Percentiles rank a stretch among this genome's conserved stretches.
phyloP scores from a whole-genome alignment of 2,329 filamentous ascomycete genomes.

The Penicillium nordicum region DNA sequence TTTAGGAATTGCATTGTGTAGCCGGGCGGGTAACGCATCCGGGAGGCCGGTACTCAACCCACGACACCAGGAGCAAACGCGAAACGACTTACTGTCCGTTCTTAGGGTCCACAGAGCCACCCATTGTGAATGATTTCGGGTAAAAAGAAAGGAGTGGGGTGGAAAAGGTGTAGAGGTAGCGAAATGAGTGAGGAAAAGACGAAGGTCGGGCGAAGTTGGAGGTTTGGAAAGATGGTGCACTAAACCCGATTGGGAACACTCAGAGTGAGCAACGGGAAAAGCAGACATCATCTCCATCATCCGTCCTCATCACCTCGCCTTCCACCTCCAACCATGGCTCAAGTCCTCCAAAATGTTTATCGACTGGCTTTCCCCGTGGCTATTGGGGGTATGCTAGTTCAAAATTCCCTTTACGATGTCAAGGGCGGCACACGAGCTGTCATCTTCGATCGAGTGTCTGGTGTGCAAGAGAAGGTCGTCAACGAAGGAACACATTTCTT shows the following conservation, averaged over 20 bases:
- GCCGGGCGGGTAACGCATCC: slow-evolving; percentile 20
- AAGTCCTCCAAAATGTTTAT: slow-evolving; percentile 36
- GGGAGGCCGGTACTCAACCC: slow-evolving; percentile 10
- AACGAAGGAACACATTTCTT: slow-evolving; percentile 98
- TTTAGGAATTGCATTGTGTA: slow-evolving; percentile 6
- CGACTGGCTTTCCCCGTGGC: slow-evolving; percentile 66
- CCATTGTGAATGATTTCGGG: slow-evolving; percentile 34
- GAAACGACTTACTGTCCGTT: slow-evolving; percentile 42
- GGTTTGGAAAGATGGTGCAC: slow-evolving; percentile 23
- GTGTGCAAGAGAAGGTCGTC: slow-evolving; percentile 87
- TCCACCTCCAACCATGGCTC: slow-evolving; percentile 42
- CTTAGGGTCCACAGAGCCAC: slow-evolving; percentile 41
- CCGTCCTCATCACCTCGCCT: slow-evolving; percentile 12
- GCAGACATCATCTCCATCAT: slow-evolving; percentile 35
- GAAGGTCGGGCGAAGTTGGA: slow-evolving; percentile 35
- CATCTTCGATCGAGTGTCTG: slow-evolving; percentile 91
- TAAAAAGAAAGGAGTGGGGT: slow-evolving; percentile 15
- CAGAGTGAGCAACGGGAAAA: slow-evolving; percentile 30
- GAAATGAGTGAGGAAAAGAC: slow-evolving; percentile 25
- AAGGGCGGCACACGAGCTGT: slow-evolving; percentile 91
- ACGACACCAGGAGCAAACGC: not conserved
- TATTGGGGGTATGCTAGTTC: slow-evolving; percentile 63
- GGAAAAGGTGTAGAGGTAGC: slow-evolving; percentile 13
- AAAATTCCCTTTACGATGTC: slow-evolving; percentile 92
- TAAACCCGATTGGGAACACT: slow-evolving; percentile 33